phyloP scores from a whole-genome alignment of 2,329 filamentous ascomycete genomes.

The Pseudogymnoascus sp. region DNA sequence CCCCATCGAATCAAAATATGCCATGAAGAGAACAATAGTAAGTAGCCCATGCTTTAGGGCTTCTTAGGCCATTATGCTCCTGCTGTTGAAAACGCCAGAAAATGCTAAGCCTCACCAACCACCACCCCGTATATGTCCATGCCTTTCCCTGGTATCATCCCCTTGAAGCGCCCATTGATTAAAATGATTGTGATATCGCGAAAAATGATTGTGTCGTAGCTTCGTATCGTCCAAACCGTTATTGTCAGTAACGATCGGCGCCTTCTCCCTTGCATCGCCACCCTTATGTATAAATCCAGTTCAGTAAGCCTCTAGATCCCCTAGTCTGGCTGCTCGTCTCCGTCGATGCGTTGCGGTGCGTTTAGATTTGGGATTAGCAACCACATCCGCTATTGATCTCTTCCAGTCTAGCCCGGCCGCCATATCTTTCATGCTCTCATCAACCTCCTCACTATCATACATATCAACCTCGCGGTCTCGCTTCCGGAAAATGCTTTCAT shows the following conservation, averaged over 20 bases:
- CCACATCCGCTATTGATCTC: not conserved
- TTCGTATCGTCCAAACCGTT: not conserved
- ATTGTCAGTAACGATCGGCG: not conserved
- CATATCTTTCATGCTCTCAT: not conserved
- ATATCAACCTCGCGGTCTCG: not conserved
- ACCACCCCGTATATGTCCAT: not conserved
- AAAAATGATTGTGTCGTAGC: constrained; percentile 7
- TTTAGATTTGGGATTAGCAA: constrained; percentile 4
- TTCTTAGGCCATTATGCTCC: not conserved
- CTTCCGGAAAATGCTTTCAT: constrained; percentile 18
- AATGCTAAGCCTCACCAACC: constrained; percentile 5
- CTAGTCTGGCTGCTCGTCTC: not conserved
- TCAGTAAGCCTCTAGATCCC: constrained; percentile 8
- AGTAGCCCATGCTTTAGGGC: not conserved
- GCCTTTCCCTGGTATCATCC: not conserved
- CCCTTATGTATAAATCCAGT: not conserved
- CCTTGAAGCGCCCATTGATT: constrained; percentile 1
- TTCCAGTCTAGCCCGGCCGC: constrained; percentile 11
- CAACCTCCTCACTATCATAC: constrained; percentile 8
- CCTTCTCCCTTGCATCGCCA: not conserved
- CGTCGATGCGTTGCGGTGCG: constrained; percentile 7
- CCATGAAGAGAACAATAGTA: not conserved
- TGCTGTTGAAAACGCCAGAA: not conserved
- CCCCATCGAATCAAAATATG: not conserved
- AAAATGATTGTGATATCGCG: constrained; percentile 8